Conservation (phyloP, 805 yeast genomes). For the Blastobotrys parvus region DNA sequence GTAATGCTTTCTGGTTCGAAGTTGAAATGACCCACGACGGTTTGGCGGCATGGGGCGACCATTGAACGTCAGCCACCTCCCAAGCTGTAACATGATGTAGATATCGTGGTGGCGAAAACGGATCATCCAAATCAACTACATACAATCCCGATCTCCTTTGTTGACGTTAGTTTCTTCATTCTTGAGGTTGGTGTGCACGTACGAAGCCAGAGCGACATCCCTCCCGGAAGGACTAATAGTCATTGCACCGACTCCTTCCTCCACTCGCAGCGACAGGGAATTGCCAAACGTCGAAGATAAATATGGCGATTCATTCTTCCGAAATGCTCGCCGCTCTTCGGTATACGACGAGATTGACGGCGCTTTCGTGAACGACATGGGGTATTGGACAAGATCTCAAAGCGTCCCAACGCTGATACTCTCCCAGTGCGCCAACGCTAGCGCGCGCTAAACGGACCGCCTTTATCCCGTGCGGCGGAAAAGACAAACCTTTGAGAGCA, state of each 20-base stretch:
- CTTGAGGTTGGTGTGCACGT: conserved; percentile 5
- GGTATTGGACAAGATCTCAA: no score
- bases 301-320: no score
- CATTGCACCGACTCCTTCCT: conserved; percentile 88
- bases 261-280: conserved; percentile 75
- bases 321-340: no score
- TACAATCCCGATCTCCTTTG: conserved; percentile 59
- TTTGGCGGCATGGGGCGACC: conserved; percentile 86
- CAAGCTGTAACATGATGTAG: conserved; percentile 85
- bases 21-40: conserved; percentile 92
- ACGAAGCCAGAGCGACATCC: conserved; percentile 85
- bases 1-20: conserved; percentile 87
- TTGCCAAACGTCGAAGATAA: conserved; percentile 57
- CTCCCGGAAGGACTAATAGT: conserved; percentile 83
- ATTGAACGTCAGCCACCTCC: conserved; percentile 98
- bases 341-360: no score
- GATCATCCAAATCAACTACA: conserved; percentile 91
- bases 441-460: no score
- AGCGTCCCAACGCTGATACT: no score
- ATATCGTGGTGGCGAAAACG: conserved; percentile 92
- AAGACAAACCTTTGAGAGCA: no score
- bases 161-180: background rate
- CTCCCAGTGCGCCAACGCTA: no score
- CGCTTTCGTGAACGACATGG: background rate
- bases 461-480: no score